Percentiles rank a stretch among this genome's conserved stretches.
phyloP scores from a whole-genome alignment of 306 rosid genomes.

The Malus sieversii region DNA sequence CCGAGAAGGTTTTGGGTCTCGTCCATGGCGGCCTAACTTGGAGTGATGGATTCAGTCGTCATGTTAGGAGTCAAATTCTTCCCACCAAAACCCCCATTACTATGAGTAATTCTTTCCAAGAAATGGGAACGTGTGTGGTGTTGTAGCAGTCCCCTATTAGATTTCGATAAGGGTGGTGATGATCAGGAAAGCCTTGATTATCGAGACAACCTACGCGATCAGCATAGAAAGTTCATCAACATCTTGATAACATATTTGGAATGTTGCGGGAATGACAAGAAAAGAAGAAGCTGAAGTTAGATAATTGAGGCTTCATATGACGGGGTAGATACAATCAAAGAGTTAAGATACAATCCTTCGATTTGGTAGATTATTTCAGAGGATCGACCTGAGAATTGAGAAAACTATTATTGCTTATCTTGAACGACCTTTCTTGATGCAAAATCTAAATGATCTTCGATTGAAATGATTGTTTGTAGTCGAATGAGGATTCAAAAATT shows the following conservation, averaged over 20 bases:
- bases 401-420: not conserved
- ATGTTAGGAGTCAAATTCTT: not conserved
- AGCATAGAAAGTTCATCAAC: not conserved
- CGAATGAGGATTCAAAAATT: too few species aligned
- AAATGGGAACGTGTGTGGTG: not conserved
- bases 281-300: too few species aligned
- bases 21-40: not conserved
- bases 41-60: not conserved
- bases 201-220: not conserved
- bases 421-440: not conserved
- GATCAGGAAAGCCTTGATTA: not conserved
- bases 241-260: not conserved
- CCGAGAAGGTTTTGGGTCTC: not conserved
- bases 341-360: not conserved
- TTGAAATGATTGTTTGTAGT: too few species aligned
- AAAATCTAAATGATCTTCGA: too few species aligned
- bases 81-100: not conserved
- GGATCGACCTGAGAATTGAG: not conserved
- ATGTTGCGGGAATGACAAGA: not conserved
- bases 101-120: not conserved
- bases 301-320: too few species aligned
- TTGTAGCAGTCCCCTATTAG: not conserved
- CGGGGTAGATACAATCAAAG: not conserved
- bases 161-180: not conserved
- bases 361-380: not conserved